Percentiles rank a stretch among this genome's conserved stretches.
Conservation (phyloP, 176 grass and related monocot genomes). For the Bromus sterilis region DNA sequence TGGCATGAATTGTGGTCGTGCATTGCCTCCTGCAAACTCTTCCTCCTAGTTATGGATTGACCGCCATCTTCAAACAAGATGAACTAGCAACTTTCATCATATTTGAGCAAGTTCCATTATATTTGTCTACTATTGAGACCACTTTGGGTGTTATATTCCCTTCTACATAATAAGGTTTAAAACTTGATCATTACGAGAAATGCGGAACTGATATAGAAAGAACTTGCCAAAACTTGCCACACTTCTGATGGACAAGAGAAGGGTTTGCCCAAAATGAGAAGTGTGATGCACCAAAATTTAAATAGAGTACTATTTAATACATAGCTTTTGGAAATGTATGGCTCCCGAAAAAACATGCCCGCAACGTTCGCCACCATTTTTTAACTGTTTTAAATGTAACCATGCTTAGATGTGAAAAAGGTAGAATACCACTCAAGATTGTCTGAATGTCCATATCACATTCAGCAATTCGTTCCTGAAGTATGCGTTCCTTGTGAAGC, state of each 20-base stretch:
- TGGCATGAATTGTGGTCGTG: conserved; percentile 24
- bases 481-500: neutral
- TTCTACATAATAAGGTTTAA: conserved; percentile 21
- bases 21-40: conserved; percentile 32
- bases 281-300: neutral
- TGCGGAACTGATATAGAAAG: neutral
- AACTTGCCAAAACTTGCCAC: neutral
- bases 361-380: neutral
- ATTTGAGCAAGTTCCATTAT: conserved; percentile 6
- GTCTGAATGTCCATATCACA: conserved; percentile 37
- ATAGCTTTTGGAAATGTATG: neutral
- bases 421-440: conserved; percentile 21
- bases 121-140: conserved; percentile 19
- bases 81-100: neutral
- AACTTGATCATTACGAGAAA: neutral
- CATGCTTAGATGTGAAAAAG: neutral
- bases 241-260: neutral
- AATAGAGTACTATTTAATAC: no score
- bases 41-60: conserved; percentile 11
- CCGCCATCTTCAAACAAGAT: conserved; percentile 14
- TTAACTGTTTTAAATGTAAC: neutral
- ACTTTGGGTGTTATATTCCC: conserved; percentile 15
- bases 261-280: neutral
- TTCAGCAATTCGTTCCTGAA: conserved; percentile 23
- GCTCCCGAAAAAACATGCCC: neutral